Evolutionary conservation across 1,284 basidiomycete genomes (phyloP).

Genomic region (Cryptococcus jaspeensis): DNA sequence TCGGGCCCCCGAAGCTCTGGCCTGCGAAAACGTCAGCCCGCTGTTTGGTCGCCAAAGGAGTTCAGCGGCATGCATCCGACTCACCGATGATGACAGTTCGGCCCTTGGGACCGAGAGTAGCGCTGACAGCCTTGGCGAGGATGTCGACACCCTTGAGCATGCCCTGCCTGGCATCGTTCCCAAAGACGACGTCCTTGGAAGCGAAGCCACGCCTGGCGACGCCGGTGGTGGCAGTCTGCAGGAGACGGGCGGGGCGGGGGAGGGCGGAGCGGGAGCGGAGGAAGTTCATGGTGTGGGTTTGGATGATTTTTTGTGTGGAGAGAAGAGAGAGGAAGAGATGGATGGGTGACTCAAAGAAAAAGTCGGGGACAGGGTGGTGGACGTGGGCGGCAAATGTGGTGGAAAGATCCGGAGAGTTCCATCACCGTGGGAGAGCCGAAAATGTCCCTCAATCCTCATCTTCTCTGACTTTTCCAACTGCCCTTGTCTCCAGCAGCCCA

Average conservation of each 20-base stretch:
- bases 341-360: slow-evolving; percentile 9
- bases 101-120: slow-evolving; percentile 95
- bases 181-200: slow-evolving; percentile 94
- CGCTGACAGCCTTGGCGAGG: slow-evolving; percentile 90
- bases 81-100: slow-evolving; percentile 96
- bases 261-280: slow-evolving; percentile 45
- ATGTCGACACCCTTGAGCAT: slow-evolving; percentile 96
- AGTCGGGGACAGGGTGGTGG: neutral
- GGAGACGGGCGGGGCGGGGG: slow-evolving; percentile 54
- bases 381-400: neutral
- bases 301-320: slow-evolving; percentile 14
- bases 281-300: slow-evolving; percentile 30
- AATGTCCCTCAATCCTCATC: neutral
- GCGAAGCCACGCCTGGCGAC: slow-evolving; percentile 59
- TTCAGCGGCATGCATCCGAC: slow-evolving; percentile 5
- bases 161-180: slow-evolving; percentile 88
- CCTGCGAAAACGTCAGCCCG: slow-evolving; percentile 22
- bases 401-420: too few species aligned
- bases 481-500: neutral
- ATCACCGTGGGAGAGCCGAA: neutral
- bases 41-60: neutral
- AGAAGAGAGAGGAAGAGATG: slow-evolving; percentile 2
- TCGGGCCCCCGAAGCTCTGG: slow-evolving; percentile 94
- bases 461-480: too few species aligned
- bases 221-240: slow-evolving; percentile 49